Evolutionary conservation across 23 red algal genomes (phyloP).

Genomic region (Chondrus crispus): DNA sequence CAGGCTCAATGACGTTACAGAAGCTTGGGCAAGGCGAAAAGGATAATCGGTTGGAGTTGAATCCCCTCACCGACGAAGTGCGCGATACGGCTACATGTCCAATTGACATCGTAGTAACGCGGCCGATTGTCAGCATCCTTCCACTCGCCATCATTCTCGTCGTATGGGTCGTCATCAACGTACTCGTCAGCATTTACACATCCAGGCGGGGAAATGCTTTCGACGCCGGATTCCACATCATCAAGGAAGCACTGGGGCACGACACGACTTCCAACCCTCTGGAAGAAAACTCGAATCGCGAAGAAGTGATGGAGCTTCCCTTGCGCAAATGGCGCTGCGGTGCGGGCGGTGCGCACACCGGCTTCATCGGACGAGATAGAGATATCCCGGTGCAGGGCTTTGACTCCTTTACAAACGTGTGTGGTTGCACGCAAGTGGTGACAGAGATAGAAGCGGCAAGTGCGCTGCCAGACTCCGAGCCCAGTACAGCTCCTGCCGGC

Average conservation of each 20-base stretch:
- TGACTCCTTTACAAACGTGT: background rate
- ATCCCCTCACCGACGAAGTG: no score
- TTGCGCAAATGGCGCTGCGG: background rate
- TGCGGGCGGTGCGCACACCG: background rate
- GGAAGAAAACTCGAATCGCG: background rate
- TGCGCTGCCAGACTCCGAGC: no score
- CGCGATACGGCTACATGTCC: no score
- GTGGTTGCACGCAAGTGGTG: no score
- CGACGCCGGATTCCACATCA: constrained; percentile 15
- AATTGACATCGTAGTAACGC: background rate
- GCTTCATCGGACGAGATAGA: background rate
- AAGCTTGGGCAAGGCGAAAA: no score
- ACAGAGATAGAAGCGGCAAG: no score
- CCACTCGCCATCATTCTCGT: background rate
- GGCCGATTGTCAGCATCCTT: constrained; percentile 7
- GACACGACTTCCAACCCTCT: constrained; percentile 25
- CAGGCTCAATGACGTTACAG: no score
- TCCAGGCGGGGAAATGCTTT: background rate
- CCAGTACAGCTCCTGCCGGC: no score
- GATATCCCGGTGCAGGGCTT: background rate
- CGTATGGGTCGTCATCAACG: background rate
- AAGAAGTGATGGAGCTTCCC: no score
- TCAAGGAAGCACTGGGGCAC: constrained; percentile 23
- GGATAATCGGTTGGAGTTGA: no score
- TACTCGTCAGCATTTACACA: background rate